These are phyloP conservation scores for Trametes cinnabarina DNA, from an alignment of 768 basidiomycete species.

Conservation along the genomic window DNA sequence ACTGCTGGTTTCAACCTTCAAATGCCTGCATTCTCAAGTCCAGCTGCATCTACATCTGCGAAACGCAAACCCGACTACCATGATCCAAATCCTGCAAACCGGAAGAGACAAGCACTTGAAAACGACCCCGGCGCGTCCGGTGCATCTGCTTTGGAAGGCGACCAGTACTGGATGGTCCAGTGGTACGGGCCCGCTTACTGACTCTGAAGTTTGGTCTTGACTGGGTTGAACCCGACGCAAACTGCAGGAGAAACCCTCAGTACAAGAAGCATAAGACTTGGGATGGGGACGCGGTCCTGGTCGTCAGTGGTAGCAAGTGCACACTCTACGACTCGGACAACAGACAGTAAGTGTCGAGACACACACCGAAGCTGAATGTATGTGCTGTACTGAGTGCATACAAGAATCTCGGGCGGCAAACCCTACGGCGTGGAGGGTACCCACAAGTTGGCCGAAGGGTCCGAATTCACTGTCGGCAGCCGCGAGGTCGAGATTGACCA, in stretches of 20 bases:
- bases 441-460: slow-evolving; percentile 36
- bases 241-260: slow-evolving; percentile 61
- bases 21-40: slow-evolving; percentile 22
- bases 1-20: neutral
- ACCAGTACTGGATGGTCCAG: slow-evolving; percentile 73
- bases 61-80: slow-evolving; percentile 26
- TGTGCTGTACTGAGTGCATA: neutral
- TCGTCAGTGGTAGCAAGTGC: slow-evolving; percentile 42
- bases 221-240: no score
- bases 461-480: slow-evolving; percentile 42
- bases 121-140: slow-evolving; percentile 7
- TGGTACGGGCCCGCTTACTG: slow-evolving; percentile 46
- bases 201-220: no score
- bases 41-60: neutral
- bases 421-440: slow-evolving; percentile 37
- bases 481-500: slow-evolving; percentile 70
- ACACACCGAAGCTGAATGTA: no score
- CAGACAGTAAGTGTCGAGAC: slow-evolving; percentile 47
- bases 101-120: slow-evolving; percentile 25
- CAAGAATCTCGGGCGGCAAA: slow-evolving; percentile 54
- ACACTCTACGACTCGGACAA: slow-evolving; percentile 63
- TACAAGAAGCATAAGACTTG: slow-evolving; percentile 86
- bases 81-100: slow-evolving; percentile 13
- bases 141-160: slow-evolving; percentile 13
- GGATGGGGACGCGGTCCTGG: slow-evolving; percentile 80